A percentile compares a stretch with the other conserved stretches of the same genome.
Evolutionary conservation across 2,329 filamentous ascomycete species (phyloP).

Genomic region (Cytospora mali): DNA sequence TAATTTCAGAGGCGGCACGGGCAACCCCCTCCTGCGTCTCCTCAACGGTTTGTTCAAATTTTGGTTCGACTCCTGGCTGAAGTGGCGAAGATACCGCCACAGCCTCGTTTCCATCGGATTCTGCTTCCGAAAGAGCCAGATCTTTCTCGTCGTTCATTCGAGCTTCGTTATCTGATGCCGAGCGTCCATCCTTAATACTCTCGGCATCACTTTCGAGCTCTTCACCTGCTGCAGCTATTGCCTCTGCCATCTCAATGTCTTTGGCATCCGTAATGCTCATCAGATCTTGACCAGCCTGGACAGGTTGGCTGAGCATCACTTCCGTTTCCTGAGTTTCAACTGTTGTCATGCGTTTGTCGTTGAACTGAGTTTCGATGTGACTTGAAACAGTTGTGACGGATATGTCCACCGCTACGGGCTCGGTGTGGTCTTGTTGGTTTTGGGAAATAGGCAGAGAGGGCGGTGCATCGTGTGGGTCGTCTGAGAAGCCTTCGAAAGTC

Average conservation of each 20-base stretch:
- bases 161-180: constrained; percentile 1
- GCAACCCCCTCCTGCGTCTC: neutral
- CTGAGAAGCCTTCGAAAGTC: neutral
- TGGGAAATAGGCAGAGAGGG: constrained; percentile 14
- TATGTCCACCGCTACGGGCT: constrained; percentile 4
- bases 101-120: constrained; percentile 6
- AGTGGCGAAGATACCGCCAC: neutral
- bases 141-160: constrained; percentile 6
- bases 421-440: neutral
- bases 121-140: constrained; percentile 3
- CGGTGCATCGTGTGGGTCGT: constrained; percentile 11
- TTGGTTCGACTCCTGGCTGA: neutral
- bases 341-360: neutral
- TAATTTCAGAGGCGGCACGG: neutral
- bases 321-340: constrained; percentile 12
- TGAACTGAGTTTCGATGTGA: constrained; percentile 12
- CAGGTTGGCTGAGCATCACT: neutral
- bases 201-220: constrained; percentile 12
- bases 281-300: neutral
- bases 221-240: neutral
- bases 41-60: neutral
- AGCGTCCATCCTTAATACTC: constrained; percentile 8
- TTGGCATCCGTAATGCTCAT: neutral
- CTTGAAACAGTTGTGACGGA: constrained; percentile 15
- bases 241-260: constrained; percentile 2